Percentiles rank a stretch among this genome's conserved stretches.
Evolutionary conservation across 179 eudicot genomes (phyloP).

Genomic region (Silene coronaria): DNA sequence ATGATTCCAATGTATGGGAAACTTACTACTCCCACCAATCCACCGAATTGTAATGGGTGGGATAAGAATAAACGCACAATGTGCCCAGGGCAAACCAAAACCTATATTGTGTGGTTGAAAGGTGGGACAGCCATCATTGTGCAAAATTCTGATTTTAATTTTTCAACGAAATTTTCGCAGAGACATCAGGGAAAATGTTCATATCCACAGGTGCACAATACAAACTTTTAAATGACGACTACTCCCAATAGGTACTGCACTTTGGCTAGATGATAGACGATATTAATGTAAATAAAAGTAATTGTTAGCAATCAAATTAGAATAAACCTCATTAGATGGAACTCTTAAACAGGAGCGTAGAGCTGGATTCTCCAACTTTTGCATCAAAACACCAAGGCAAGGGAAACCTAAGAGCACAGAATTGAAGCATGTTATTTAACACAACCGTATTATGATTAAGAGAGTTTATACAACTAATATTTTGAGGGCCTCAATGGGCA

Average conservation of each 20-base stretch:
- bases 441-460: neutral
- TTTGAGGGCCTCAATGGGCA: neutral
- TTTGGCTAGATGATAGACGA: constrained; percentile 9
- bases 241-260: neutral
- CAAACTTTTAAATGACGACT: neutral
- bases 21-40: neutral
- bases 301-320: neutral
- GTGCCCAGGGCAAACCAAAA: neutral
- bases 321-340: constrained; percentile 69
- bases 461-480: neutral
- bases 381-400: constrained; percentile 88
- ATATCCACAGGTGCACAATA: neutral
- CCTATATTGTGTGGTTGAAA: neutral
- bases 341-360: constrained; percentile 83
- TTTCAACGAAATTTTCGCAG: neutral
- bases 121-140: neutral
- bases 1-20: neutral
- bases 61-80: neutral
- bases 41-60: neutral
- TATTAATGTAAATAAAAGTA: constrained; percentile 2
- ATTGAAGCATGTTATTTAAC: constrained; percentile 6
- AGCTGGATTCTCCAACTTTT: constrained; percentile 95
- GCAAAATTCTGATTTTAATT: neutral
- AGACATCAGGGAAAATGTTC: neutral
- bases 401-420: constrained; percentile 67